These are phyloP conservation scores for Entomortierella beljakovae DNA, from an alignment of 192 early-diverging fungal species.

Conservation along the genomic window DNA sequence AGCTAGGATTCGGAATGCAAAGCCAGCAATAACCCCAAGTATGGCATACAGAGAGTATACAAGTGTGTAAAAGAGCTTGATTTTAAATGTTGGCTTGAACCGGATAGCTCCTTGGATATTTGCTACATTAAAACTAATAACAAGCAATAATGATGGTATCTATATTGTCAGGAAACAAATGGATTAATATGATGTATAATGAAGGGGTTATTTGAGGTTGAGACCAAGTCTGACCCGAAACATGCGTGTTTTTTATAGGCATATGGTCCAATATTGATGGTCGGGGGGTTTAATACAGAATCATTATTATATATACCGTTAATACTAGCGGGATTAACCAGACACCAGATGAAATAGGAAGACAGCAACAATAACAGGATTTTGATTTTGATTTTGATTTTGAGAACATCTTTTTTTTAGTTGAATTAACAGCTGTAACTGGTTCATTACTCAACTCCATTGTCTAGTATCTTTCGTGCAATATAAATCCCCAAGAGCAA, in stretches of 20 bases:
- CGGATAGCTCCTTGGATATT: conserved; percentile 10
- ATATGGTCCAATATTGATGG: not conserved
- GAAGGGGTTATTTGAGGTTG: too few species aligned
- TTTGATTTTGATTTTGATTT: not conserved
- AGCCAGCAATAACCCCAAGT: conserved; percentile 11
- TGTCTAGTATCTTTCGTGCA: too few species aligned
- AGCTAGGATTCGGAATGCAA: not conserved
- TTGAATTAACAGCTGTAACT: too few species aligned
- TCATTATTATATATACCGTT: not conserved
- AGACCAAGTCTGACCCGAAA: too few species aligned
- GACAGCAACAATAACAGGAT: conserved; percentile 27
- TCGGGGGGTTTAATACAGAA: not conserved
- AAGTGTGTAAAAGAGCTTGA: conserved; percentile 30
- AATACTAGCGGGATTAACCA: conserved; percentile 17
- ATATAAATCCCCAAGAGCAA: too few species aligned
- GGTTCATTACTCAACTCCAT: too few species aligned
- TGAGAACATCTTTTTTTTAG: too few species aligned
- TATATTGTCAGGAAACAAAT: conserved; percentile 4
- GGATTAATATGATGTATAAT: too few species aligned
- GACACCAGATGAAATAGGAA: conserved; percentile 16
- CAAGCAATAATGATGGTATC: conserved; percentile 30
- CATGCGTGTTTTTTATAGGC: too few species aligned
- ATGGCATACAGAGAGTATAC: conserved; percentile 31
- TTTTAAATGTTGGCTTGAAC: conserved; percentile 26
- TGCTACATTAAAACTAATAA: conserved; percentile 27